Evolutionary conservation across 2,329 filamentous ascomycete genomes (phyloP).

Genomic region (Colletotrichum karsti): DNA sequence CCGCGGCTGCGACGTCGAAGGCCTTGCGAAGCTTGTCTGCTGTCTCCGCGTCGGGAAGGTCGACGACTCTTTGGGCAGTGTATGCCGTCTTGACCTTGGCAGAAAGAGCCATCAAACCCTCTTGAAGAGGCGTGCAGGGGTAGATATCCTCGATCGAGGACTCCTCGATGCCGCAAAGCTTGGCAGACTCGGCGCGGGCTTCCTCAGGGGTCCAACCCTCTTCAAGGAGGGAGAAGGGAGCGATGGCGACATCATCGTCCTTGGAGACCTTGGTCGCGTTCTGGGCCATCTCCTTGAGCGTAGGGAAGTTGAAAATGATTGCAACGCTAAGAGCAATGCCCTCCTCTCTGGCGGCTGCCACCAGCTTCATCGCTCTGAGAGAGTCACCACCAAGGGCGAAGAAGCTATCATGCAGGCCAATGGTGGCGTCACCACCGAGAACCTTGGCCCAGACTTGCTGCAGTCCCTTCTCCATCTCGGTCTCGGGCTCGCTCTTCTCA

Average conservation of each 20-base stretch:
- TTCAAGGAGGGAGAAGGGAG: conserved; percentile 49
- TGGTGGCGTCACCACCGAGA: conserved; percentile 42
- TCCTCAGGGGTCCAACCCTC: conserved; percentile 41
- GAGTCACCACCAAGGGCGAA: conserved; percentile 60
- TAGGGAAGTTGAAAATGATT: conserved; percentile 53
- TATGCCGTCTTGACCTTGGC: conserved; percentile 60
- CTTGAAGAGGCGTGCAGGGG: conserved; percentile 63
- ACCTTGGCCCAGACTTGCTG: conserved; percentile 47
- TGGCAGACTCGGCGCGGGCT: conserved; percentile 46
- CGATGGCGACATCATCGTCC: conserved; percentile 29
- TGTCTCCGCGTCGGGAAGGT: conserved; percentile 44
- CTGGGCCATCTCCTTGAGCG: conserved; percentile 52
- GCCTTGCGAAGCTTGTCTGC: conserved; percentile 49
- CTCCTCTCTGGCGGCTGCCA: conserved; percentile 49
- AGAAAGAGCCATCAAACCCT: conserved; percentile 62
- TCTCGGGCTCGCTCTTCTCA: conserved; percentile 45
- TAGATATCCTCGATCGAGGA: conserved; percentile 58
- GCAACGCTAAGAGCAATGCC: conserved; percentile 52
- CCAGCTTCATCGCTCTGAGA: conserved; percentile 59
- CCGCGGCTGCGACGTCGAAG: conserved; percentile 47
- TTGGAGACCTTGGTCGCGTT: conserved; percentile 38
- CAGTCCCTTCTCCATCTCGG: conserved; percentile 46
- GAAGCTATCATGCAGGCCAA: conserved; percentile 52
- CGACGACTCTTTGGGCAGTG: conserved; percentile 57
- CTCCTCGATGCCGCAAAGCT: conserved; percentile 46